Base-by-base conservation (phyloP, 2,329 filamentous ascomycete genomes). In the Fusarium protoensiforme region DNA sequence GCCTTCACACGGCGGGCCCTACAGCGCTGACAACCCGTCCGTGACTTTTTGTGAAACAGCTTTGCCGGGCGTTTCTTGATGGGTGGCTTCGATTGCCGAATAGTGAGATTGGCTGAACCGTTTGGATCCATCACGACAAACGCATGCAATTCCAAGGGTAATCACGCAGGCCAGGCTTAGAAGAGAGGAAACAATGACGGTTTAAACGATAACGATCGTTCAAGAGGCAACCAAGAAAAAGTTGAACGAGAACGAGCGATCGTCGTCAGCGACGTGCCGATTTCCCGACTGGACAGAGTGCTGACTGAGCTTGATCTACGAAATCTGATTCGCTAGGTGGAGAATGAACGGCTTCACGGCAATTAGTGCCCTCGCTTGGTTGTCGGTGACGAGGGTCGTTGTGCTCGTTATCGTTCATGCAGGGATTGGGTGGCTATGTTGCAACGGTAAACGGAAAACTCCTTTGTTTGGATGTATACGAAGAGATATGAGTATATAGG, bases 31-130 rank as follows among this genome's bases (percentile, higher is more conserved):
- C 75, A 77, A 2, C 75, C 74, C 2, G 73, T 77, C 22, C 73
- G 64, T 13, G 71, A 69, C 63, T 77, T 77, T 61, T 72, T 77
- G 66, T 77, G 75, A 65, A 77, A 77, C 29, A 77, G 69, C 62
- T 77, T 75, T 7, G 73, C 59, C 9, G 59, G 43, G 22, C 59
- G 59, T 53, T 53, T 61, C 13, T 65, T 41, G 6, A n/a, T 10
- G 6, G 38, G 29, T n/a, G 22, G 36, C 24, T 22, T 20, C 29
- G 35, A 24, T 11, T n/a, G 18, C 35, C 33, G 58, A n/a, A 22
- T 31, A 41, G 20, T 48, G 41, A 35, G 58, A 53, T 53, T 33
- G 33, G 59, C 20, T 10, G 24, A 38, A 18, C 11, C 24, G 18
- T 29, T 20, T n/a, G 22, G 33, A 20, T 53, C 59, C 59, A 61